These are phyloP conservation scores for Exophiala phaeomuriformis DNA, from an alignment of 2,329 filamentous ascomycete species.

Conservation along the genomic window DNA sequence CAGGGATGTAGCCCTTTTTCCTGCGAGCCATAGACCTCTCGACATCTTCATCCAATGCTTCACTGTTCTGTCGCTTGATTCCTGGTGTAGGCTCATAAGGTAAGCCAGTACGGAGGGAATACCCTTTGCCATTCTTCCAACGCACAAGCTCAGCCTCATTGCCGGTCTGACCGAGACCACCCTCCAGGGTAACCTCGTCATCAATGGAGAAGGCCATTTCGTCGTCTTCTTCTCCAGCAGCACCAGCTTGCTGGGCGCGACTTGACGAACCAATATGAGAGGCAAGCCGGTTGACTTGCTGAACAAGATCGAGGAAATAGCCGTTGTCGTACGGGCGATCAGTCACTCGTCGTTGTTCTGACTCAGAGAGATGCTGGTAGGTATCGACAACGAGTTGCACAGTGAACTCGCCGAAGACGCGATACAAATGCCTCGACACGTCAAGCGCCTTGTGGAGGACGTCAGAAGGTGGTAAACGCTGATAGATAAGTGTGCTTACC, in stretches of 20 bases:
- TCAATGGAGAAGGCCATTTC: constrained; percentile 48
- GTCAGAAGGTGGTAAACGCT: constrained; percentile 60
- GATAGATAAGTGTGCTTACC: constrained; percentile 58
- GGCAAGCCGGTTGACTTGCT: constrained; percentile 87
- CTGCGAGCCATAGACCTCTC: constrained; percentile 90
- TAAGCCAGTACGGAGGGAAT: constrained; percentile 67
- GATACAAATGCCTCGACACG: constrained; percentile 64
- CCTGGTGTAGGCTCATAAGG: constrained; percentile 47
- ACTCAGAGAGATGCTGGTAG: constrained; percentile 75
- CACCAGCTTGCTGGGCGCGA: constrained; percentile 44
- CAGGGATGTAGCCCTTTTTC: constrained; percentile 83
- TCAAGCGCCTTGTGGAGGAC: constrained; percentile 67
- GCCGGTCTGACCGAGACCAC: constrained; percentile 73
- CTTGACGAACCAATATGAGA: constrained; percentile 71
- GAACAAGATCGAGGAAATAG: constrained; percentile 93
- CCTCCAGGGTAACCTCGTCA: constrained; percentile 72
- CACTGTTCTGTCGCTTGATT: constrained; percentile 49
- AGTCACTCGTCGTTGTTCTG: constrained; percentile 73
- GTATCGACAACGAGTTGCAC: constrained; percentile 86
- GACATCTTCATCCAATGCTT: constrained; percentile 70
- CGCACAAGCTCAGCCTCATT: constrained; percentile 77
- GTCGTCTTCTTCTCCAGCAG: constrained; percentile 44
- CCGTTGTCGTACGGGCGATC: constrained; percentile 91
- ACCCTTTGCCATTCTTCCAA: constrained; percentile 68
- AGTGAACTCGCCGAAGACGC: constrained; percentile 82